These are phyloP conservation scores for Phytopythium helicoides DNA, from an alignment of 352 stramenopile genomes.

Conservation along the genomic window DNA sequence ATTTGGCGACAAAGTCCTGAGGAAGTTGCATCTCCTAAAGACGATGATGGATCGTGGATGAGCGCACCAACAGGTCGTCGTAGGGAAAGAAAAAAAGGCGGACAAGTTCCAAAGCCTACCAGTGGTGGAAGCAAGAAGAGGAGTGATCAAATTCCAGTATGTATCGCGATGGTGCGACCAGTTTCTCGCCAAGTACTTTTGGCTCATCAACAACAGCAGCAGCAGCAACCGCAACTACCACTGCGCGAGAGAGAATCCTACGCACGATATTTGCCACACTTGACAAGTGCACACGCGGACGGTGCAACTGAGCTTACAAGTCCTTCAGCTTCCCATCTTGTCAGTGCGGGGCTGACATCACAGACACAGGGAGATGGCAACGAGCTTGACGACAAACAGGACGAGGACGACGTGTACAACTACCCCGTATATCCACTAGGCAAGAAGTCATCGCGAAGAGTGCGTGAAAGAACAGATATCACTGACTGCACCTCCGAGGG, in stretches of 20 bases:
- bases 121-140: conserved; percentile 32
- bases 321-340: not conserved
- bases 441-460: conserved; percentile 30
- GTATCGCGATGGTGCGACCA: conserved; percentile 35
- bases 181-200: conserved; percentile 41
- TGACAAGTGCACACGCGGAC: conserved; percentile 20
- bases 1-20: conserved; percentile 12
- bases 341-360: not conserved
- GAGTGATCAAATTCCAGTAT: conserved; percentile 15
- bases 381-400: conserved; percentile 13
- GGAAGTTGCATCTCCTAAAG: conserved; percentile 31
- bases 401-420: conserved; percentile 50
- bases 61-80: conserved; percentile 25
- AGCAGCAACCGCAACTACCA: not conserved
- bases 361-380: not conserved
- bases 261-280: conserved; percentile 42
- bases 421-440: conserved; percentile 46
- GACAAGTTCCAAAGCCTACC: conserved; percentile 36
- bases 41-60: conserved; percentile 28
- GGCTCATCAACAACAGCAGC: conserved; percentile 22
- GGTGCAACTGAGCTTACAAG: conserved; percentile 14
- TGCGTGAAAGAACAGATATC: conserved; percentile 29
- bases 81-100: conserved; percentile 35
- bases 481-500: too few relatives aligned
- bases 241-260: conserved; percentile 2